Conservation (phyloP, 1,139 yeast species). For the Saccharomyces hybrid region DNA sequence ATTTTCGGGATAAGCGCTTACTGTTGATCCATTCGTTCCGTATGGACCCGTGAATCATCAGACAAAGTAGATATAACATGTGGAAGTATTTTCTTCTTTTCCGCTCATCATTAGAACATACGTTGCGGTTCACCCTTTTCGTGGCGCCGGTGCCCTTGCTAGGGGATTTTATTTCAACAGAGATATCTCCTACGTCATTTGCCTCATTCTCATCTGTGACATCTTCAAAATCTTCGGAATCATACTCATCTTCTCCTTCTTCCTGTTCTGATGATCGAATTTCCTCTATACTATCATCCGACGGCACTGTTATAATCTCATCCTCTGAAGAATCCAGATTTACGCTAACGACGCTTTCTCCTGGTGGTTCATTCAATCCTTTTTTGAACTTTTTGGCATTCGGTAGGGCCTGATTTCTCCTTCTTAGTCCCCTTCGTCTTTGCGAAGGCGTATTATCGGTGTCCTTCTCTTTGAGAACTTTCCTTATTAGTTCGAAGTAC, state of each 20-base stretch:
- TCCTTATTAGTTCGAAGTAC: slow-evolving; percentile 34
- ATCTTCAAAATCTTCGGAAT: slow-evolving; percentile 38
- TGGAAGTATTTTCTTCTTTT: slow-evolving; percentile 47
- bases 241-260: slow-evolving; percentile 14
- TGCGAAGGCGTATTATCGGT: slow-evolving; percentile 14
- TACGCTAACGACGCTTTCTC: slow-evolving; percentile 6
- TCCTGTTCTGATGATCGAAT: slow-evolving; percentile 24
- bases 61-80: slow-evolving; percentile 46
- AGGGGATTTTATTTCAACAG: neutral
- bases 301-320: slow-evolving; percentile 32
- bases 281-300: slow-evolving; percentile 10
- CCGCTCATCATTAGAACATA: slow-evolving; percentile 50
- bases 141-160: neutral
- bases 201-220: slow-evolving; percentile 24
- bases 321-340: slow-evolving; percentile 35
- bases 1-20: slow-evolving; percentile 33
- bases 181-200: neutral
- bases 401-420: slow-evolving; percentile 8
- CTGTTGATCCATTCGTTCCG: slow-evolving; percentile 75
- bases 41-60: slow-evolving; percentile 57
- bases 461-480: slow-evolving; percentile 32
- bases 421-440: slow-evolving; percentile 19
- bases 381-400: neutral
- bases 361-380: slow-evolving; percentile 3
- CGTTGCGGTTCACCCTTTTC: slow-evolving; percentile 14